A percentile compares a stretch with the other conserved stretches of the same genome.
Evolutionary conservation across 306 rosid species (phyloP).

Genomic region (Ormosia semicastrata): DNA sequence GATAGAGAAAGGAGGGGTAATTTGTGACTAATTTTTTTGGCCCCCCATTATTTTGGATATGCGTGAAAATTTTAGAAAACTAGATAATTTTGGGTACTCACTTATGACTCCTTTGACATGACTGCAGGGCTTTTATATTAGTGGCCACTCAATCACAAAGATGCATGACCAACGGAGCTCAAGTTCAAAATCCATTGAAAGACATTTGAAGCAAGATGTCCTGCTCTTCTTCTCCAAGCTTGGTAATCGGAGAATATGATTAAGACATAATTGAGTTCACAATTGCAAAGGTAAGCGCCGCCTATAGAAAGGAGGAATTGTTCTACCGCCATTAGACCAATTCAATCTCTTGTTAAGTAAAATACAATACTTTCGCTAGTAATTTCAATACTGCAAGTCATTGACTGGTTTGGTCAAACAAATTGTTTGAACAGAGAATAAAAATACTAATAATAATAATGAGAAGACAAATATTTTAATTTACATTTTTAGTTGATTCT

Average conservation of each 20-base stretch:
- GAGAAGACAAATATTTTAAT: background rate
- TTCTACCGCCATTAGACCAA: conserved; percentile 1
- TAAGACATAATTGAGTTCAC: background rate
- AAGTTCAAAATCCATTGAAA: background rate
- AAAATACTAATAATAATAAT: background rate
- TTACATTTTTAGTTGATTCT: background rate
- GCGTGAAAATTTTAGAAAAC: background rate
- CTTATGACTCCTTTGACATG: background rate
- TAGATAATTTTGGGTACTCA: background rate
- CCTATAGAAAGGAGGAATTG: background rate
- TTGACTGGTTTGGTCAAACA: conserved; percentile 24
- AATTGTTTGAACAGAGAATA: background rate
- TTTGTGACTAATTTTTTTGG: background rate
- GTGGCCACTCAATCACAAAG: background rate
- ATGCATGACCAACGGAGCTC: background rate
- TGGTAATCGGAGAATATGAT: background rate
- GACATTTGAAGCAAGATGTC: background rate
- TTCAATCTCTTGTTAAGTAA: background rate
- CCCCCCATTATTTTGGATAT: background rate
- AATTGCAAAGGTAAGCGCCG: background rate
- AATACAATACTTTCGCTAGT: background rate
- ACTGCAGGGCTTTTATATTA: background rate
- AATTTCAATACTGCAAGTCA: conserved; percentile 12
- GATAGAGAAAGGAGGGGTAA: background rate
- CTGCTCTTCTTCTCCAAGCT: background rate